Evolutionary conservation across 345 rosid genomes (phyloP), one percentile per base, ranked within the genome.

Genomic region (Sapria himalayana): DNA sequence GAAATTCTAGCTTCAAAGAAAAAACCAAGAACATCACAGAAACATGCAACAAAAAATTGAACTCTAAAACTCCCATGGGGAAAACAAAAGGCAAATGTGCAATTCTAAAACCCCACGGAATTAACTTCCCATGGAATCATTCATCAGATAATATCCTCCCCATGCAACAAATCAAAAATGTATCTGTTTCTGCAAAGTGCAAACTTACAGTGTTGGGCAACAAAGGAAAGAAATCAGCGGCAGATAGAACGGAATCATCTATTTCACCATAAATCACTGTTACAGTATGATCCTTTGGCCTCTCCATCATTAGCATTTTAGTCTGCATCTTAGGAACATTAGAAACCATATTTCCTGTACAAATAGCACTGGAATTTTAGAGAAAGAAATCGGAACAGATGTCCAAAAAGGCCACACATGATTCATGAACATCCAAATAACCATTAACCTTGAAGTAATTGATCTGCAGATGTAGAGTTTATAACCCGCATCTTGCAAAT

Each of bases 191-290:
- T n/a, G n/a, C n/a, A n/a, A n/a, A n/a, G n/a, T 3, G 23, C n/a
- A 20, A 56, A 72, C 95, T 64, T 70, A 79, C 99, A 21, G 77
- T 51, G 57, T 80, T 89, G 33, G 98, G 91, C 56, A 89, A 51
- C 7, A 73, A 53, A 11, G 84, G 78, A 40, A 89, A 74, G 64
- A 53, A 34, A 34, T 89, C 92, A 70, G 82, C 99, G 9, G 54
- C 66, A 15, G 67, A 60, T 65, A 66, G 21, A 55, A 82, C 85
- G 25, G 54, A 62, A 40, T 84, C 93, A 19, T 74, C 86, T 41
- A 65, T 21, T 46, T 91, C 99, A 49, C 86, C 99, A 64, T 68
- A 75, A 55, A 58, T 62, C 70, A 84, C 58, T 45, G 84, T 92
- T 39, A 91, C 76, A 17, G 92, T 77, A 52, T 93, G 92, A 60